phyloP scores from a whole-genome alignment of 768 basidiomycete species.

The Mycena chlorophos region DNA sequence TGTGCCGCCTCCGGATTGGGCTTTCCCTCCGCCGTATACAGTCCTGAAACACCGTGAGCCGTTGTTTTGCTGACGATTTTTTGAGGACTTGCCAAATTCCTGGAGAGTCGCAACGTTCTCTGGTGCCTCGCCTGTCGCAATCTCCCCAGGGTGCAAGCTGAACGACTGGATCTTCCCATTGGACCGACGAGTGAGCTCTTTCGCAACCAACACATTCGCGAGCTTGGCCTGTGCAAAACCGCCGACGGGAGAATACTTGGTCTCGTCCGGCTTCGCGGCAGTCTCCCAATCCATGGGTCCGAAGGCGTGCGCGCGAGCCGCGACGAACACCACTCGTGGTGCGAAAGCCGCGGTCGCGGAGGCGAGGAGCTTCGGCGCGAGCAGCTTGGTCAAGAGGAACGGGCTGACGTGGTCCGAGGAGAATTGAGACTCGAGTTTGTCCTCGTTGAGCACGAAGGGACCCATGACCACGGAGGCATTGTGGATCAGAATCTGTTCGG shows the following conservation, averaged over 20 bases:
- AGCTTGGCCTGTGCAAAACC: slow-evolving; percentile 6
- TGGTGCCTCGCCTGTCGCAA: slow-evolving; percentile 3
- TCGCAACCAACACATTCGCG: slow-evolving; percentile 15
- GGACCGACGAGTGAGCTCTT: slow-evolving; percentile 5
- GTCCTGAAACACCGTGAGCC: not conserved
- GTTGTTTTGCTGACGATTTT: too few relatives aligned
- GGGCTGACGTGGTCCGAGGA: slow-evolving; percentile 8
- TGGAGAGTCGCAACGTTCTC: not conserved
- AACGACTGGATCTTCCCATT: slow-evolving; percentile 7
- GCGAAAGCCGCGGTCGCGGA: not conserved
- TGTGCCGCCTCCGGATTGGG: not conserved
- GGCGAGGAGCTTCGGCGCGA: slow-evolving; percentile 8
- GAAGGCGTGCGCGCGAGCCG: slow-evolving; percentile 2
- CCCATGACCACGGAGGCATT: slow-evolving; percentile 6
- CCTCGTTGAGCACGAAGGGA: slow-evolving; percentile 1
- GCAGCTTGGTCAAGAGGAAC: slow-evolving; percentile 11
- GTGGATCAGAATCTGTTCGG: slow-evolving; percentile 14
- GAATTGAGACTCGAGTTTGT: slow-evolving; percentile 7
- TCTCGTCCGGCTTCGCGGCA: not conserved
- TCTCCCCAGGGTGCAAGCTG: slow-evolving; percentile 10
- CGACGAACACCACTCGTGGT: slow-evolving; percentile 8
- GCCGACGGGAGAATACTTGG: not conserved
- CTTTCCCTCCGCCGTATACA: slow-evolving; percentile 2
- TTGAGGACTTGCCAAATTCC: not conserved
- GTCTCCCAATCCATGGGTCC: slow-evolving; percentile 1